Evolutionary conservation across 169 alveolate species (phyloP).

Genomic region (Babesia caballi): DNA sequence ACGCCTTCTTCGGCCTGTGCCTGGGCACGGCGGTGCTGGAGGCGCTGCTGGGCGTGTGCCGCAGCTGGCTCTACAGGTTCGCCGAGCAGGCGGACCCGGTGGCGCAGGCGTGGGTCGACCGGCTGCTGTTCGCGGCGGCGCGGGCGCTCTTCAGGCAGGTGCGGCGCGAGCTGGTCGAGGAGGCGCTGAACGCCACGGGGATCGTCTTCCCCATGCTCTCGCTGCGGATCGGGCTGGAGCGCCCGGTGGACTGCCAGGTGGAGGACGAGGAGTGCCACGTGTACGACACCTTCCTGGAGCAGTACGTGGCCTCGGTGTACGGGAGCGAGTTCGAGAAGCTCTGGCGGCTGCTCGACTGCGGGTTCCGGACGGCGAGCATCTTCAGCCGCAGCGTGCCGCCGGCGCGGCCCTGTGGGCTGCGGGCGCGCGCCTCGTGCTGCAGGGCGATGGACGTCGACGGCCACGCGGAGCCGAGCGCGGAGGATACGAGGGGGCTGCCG

Average conservation of each 20-base stretch:
- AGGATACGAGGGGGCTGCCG: constrained; percentile 8
- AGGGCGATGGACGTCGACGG: neutral
- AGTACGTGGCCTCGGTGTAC: constrained; percentile 33
- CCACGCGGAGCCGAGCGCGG: neutral
- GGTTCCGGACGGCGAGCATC: constrained; percentile 13
- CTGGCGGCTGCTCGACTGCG: constrained; percentile 53
- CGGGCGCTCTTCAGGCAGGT: neutral
- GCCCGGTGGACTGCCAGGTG: constrained; percentile 27
- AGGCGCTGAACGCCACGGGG: constrained; percentile 33
- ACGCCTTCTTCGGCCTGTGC: constrained; percentile 44
- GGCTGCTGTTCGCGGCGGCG: constrained; percentile 23
- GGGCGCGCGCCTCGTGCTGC: neutral
- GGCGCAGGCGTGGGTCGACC: constrained; percentile 31
- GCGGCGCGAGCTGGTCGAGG: constrained; percentile 17
- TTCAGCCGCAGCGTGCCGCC: constrained; percentile 5
- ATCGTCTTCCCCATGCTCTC: constrained; percentile 34
- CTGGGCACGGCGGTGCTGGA: constrained; percentile 49
- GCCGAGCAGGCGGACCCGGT: constrained; percentile 15
- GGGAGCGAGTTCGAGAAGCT: constrained; percentile 45
- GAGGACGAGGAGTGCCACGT: constrained; percentile 25
- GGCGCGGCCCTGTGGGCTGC: neutral
- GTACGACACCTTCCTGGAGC: constrained; percentile 23
- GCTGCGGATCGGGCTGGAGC: constrained; percentile 12
- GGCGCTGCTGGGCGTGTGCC: constrained; percentile 35
- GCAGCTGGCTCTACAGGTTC: constrained; percentile 47